Base-by-base conservation (phyloP, 306 rosid genomes). In the Citrullus mucosospermus region DNA sequence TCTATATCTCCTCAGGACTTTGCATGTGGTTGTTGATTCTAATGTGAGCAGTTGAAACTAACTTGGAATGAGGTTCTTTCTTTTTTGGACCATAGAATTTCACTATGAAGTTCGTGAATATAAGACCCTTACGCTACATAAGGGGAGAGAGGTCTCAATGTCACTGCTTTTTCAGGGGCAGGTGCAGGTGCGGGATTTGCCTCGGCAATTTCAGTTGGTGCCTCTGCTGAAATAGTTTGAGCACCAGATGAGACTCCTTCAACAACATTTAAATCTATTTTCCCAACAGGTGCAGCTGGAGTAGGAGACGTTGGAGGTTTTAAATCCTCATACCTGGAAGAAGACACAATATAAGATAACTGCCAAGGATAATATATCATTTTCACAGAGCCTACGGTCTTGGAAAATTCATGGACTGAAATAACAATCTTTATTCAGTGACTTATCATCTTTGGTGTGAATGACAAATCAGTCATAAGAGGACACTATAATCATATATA, bases 61-160 rank as follows among this genome's bases (percentile, higher is more conserved):
- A 68, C 51, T 38, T 39, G 32, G 53, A 67, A 63, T 63, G 22
- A 34, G 9, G 71, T 32, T 63, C 34, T 16, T 16, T 36, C 13
- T 44, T 36, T 30, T 6, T 28, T 11, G 9, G 9, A 34, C 36
- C 4, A 15, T 10, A 25, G 65, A 55, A 20, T 67, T 9, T 12
- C n/a, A 13, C 76, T 46, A 48, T 61, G 41, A 55, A 46, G 34
- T 53, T 79, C 18, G 9, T 6, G n/a, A 78, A 44, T 67, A 62
- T 44, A 66, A 77, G 4, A 8, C 58, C 76, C 92, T 84, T 86
- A 91, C 91, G 62, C 92, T 68, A n/a, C 78, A 60, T 83, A 88
- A 81, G 91, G 92, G 48, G 95, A 90, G 78, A 88, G 92, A 78
- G 84, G 84, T 66, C 56, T 77, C 13, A 57, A 9, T 77, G 14